Conservation (phyloP, 2,329 filamentous ascomycete species). For the Penicillium sp. region DNA sequence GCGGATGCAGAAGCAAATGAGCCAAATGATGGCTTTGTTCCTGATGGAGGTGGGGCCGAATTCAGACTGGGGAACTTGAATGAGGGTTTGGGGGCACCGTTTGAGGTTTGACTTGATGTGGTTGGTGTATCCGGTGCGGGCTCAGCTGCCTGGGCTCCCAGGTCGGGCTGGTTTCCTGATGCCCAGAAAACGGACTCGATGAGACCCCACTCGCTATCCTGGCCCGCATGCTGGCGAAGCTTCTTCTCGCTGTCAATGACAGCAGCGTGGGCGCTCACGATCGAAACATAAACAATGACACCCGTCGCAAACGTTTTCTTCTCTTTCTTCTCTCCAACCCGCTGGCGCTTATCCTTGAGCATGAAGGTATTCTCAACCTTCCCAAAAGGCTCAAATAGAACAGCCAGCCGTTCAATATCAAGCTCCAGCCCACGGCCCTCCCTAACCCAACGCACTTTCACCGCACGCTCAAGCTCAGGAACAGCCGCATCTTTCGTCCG, state of each 20-base stretch:
- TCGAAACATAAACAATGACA: conserved; percentile 58
- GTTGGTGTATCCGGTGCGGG: background rate
- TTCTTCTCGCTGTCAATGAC: conserved; percentile 52
- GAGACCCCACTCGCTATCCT: conserved; percentile 44
- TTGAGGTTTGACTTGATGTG: conserved; percentile 6
- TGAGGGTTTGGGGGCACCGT: conserved; percentile 21
- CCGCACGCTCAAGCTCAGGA: conserved; percentile 57
- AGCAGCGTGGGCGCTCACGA: conserved; percentile 60
- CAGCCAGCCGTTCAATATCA: conserved; percentile 49
- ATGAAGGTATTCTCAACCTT: conserved; percentile 57
- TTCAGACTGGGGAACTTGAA: conserved; percentile 41
- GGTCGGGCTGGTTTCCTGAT: conserved; percentile 54
- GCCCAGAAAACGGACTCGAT: conserved; percentile 60
- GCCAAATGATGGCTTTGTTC: conserved; percentile 44
- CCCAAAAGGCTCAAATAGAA: conserved; percentile 57
- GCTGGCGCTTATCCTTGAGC: conserved; percentile 58
- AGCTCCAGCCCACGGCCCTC: conserved; percentile 50
- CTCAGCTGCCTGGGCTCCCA: conserved; percentile 30
- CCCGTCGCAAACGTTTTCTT: conserved; percentile 55
- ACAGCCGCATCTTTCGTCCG: conserved; percentile 44
- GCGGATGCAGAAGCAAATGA: conserved; percentile 42
- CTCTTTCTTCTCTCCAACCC: conserved; percentile 51
- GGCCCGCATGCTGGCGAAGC: conserved; percentile 25
- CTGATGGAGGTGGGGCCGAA: conserved; percentile 23
- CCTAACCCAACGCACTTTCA: conserved; percentile 59